Base-by-base conservation (phyloP, 2,329 filamentous ascomycete genomes). In the Apiospora saccharicola region DNA sequence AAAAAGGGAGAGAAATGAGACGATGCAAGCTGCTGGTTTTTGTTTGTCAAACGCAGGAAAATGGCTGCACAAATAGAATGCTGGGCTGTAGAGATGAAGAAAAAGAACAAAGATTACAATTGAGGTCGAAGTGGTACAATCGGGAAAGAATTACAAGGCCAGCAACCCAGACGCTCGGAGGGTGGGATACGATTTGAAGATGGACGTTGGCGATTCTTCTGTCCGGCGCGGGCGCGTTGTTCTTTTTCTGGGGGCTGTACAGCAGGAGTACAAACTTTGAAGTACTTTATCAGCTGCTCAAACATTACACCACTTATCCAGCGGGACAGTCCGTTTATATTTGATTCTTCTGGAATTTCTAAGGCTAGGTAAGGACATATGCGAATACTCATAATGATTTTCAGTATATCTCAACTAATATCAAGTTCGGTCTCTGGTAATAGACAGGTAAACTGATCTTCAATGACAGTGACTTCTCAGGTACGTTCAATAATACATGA, bases 181-280 rank as follows among this genome's bases (percentile, higher is more conserved):
- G 53, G 53, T 61, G 53, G 53, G 57, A 64, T 64, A 41, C 57
- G 57, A 64, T 64, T 64, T 13, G 41, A 41, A 41, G 57, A 41
- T 64, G 57, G 49, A 51, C n/a, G n/a, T 51, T 51, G 49, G 57
- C 57, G 57, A 41, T n/a, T 64, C 57, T 41, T 22, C 41, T 64
- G 57, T 34, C 34, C 57, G 57, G 57, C 57, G 57, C 57, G 57
- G 57, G 57, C 57, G 57, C 57, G 57, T 64, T 64, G 57, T 41
- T 64, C 57, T 41, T 64, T 64, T 64, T 41, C 19, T 41, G 30
- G 30, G 30, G 30, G 8, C 34, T 13, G 34, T 64, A 64, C 34
- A 41, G 53, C 26, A n/a, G 53, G 8, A 61, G 53, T 37, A 34
- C 30, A n/a, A 19, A 4, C 51, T 37, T 61, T 1, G 13, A 37